Conservation (phyloP, 495 filamentous ascomycete genomes). For the Tetracladium setigerum region DNA sequence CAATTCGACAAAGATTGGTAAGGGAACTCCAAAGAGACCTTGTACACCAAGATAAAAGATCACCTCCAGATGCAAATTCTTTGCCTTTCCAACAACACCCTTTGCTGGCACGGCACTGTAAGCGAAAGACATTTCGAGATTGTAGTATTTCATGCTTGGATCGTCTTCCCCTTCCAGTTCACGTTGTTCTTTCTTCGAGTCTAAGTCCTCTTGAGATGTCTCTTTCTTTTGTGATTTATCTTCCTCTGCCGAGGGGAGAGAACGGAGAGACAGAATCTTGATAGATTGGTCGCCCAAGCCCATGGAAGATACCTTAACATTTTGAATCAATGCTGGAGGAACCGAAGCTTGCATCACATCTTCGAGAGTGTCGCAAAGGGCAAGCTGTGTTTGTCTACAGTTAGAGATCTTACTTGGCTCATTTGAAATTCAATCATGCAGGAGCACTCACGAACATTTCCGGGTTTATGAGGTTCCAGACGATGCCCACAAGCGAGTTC, state of each 20-base stretch:
- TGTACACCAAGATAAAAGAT: conserved; percentile 35
- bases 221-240: conserved; percentile 27
- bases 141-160: conserved; percentile 15
- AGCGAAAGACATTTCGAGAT: conserved; percentile 43
- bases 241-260: conserved; percentile 40
- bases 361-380: conserved; percentile 41
- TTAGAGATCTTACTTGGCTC: too few relatives aligned
- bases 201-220: conserved; percentile 12
- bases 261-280: conserved; percentile 39
- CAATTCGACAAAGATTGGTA: conserved; percentile 44
- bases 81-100: conserved; percentile 33
- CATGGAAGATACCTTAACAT: conserved; percentile 44
- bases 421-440: too few relatives aligned
- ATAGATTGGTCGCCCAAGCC: conserved; percentile 44
- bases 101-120: conserved; percentile 35
- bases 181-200: conserved; percentile 31
- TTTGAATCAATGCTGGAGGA: conserved; percentile 38
- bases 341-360: conserved; percentile 46
- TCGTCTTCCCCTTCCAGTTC: conserved; percentile 31
- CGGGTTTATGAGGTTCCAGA: conserved; percentile 47
- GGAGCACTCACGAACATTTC: conserved; percentile 38
- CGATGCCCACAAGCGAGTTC: conserved; percentile 35
- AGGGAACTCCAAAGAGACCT: conserved; percentile 1
- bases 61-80: conserved; percentile 44
- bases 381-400: not conserved